Conservation (phyloP, 805 yeast species). For the Metschnikowia kunwiensis region DNA sequence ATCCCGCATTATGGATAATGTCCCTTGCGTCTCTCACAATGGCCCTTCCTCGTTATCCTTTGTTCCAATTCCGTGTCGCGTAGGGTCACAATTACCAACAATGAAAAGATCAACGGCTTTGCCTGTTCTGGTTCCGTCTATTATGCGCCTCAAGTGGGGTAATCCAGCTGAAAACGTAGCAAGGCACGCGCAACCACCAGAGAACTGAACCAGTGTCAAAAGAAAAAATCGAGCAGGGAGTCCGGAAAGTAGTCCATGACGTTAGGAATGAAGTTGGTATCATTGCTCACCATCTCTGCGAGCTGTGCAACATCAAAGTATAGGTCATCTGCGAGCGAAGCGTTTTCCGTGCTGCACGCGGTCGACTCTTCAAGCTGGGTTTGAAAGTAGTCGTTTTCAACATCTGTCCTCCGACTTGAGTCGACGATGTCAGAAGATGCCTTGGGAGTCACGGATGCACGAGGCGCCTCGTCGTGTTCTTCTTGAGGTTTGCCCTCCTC, state of each 20-base stretch:
- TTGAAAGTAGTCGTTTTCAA: not conserved
- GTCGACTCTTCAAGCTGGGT: not conserved
- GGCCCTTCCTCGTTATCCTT: too few species aligned
- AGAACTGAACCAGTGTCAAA: not conserved
- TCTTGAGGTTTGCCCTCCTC: not conserved
- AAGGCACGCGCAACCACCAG: too few species aligned
- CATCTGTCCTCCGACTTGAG: not conserved
- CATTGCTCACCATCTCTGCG: constrained; percentile 18
- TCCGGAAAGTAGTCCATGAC: constrained; percentile 12
- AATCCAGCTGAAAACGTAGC: too few species aligned
- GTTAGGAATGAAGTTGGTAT: constrained; percentile 16
- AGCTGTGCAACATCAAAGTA: constrained; percentile 18
- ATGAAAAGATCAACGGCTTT: not conserved
- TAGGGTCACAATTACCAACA: too few species aligned
- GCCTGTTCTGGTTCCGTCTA: not conserved
- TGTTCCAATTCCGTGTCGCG: too few species aligned
- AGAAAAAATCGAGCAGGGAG: constrained; percentile 1
- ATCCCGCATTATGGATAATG: too few species aligned
- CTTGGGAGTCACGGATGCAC: not conserved
- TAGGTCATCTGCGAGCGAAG: constrained; percentile 9
- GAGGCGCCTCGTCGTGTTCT: not conserved
- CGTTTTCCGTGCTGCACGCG: not conserved
- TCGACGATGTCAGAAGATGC: not conserved
- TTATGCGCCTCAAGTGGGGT: too few species aligned
- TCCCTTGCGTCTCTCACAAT: too few species aligned